A percentile compares a stretch with the other conserved stretches of the same genome.
Evolutionary conservation across 164 flowering plant species (phyloP).

Genomic region (Cinnamomum chago): DNA sequence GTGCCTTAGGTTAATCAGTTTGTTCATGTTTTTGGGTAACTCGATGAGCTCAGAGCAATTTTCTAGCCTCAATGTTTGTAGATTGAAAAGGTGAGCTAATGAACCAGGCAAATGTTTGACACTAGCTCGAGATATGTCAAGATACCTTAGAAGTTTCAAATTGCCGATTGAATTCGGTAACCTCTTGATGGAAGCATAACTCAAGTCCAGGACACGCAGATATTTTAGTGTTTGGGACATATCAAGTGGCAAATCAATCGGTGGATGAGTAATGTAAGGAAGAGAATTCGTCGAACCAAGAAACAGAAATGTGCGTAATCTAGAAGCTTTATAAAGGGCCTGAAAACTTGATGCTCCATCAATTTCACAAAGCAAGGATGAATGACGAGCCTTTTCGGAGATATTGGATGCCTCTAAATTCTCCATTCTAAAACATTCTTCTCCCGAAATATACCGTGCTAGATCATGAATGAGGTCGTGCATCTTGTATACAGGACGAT

Average conservation of each 20-base stretch:
- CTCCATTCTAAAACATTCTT: conserved; percentile 10
- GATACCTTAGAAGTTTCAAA: conserved; percentile 25
- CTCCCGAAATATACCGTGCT: neutral
- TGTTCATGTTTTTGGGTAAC: conserved; percentile 17
- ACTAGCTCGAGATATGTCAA: conserved; percentile 24
- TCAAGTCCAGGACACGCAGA: conserved; percentile 9
- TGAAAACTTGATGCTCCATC: neutral
- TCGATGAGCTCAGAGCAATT: conserved; percentile 14
- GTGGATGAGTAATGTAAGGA: neutral
- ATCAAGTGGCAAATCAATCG: neutral
- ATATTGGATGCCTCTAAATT: neutral
- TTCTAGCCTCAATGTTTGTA: conserved; percentile 26
- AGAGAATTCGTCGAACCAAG: neutral
- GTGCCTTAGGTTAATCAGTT: conserved; percentile 21
- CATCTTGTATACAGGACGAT: neutral
- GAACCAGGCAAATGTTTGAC: conserved; percentile 27
- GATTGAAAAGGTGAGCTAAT: conserved; percentile 15
- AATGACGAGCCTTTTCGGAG: conserved; percentile 1
- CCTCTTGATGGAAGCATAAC: neutral
- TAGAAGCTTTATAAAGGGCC: neutral
- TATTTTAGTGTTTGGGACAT: neutral
- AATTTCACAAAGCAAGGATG: neutral
- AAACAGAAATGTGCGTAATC: conserved; percentile 5
- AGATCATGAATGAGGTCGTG: conserved; percentile 15
- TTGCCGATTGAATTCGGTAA: conserved; percentile 10